phyloP scores from a whole-genome alignment of 768 basidiomycete genomes.

The Tricholoma bakamatsutake region DNA sequence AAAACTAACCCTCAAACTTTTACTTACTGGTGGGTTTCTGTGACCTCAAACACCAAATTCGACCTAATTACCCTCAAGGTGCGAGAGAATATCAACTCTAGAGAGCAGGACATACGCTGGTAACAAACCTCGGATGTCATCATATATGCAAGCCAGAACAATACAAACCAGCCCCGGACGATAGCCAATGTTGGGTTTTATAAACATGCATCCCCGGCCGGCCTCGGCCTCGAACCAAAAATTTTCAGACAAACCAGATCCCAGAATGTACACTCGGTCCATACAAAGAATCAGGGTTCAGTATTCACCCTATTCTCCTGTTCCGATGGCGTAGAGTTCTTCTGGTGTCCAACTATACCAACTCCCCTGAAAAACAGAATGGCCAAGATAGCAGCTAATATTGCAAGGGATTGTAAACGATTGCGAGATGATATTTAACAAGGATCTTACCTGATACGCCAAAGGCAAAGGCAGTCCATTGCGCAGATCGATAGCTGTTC shows the following conservation, averaged over 20 bases:
- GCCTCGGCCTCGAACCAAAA: too few species aligned
- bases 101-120: too few species aligned
- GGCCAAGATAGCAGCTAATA: conserved; percentile 11
- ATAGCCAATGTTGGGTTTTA: too few species aligned
- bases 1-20: too few species aligned
- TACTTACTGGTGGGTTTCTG: too few species aligned
- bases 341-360: conserved; percentile 15
- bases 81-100: too few species aligned
- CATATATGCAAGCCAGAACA: neutral
- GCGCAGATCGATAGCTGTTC: conserved; percentile 53
- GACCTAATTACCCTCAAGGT: too few species aligned
- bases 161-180: neutral
- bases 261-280: too few species aligned
- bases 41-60: too few species aligned
- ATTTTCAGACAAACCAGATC: neutral
- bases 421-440: neutral
- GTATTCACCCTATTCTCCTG: neutral
- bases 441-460: conserved; percentile 45
- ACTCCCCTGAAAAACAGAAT: conserved; percentile 15
- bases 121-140: neutral
- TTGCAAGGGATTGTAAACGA: neutral
- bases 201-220: too few species aligned
- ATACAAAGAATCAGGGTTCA: neutral
- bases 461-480: conserved; percentile 63
- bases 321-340: neutral